Percentiles rank a stretch among this genome's conserved stretches.
Conservation (phyloP, 208 protist genomes). For the Acanthamoeba culbertsoni region DNA sequence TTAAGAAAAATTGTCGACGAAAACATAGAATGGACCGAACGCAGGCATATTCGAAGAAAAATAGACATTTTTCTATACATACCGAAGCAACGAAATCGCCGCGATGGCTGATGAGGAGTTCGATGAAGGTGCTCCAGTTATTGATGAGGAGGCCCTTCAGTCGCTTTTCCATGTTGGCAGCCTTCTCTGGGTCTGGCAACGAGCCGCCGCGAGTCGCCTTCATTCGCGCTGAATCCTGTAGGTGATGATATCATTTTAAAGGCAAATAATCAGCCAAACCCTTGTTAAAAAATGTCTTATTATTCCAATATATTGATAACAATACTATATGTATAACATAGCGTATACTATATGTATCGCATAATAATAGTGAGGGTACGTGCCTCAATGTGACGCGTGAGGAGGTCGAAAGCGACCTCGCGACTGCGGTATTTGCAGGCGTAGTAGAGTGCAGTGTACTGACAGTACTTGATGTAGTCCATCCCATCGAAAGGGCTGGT, state of each 20-base stretch:
- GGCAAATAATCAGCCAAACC: no score
- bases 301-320: no score
- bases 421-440: slow-evolving; percentile 35
- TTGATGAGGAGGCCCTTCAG: slow-evolving; percentile 30
- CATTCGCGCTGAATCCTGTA: neutral
- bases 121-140: neutral
- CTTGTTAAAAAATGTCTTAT: no score
- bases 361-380: no score
- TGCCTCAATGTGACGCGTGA: slow-evolving; percentile 22
- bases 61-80: neutral
- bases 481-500: neutral
- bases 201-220: neutral
- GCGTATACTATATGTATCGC: no score
- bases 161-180: neutral
- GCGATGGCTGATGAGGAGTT: slow-evolving; percentile 29
- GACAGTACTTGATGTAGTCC: slow-evolving; percentile 54
- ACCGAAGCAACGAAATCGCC: slow-evolving; percentile 45
- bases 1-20: neutral
- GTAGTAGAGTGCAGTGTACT: slow-evolving; percentile 55
- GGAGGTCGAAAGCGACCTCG: slow-evolving; percentile 15
- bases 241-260: no score
- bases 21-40: neutral
- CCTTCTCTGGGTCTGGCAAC: neutral
- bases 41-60: neutral
- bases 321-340: no score